These are phyloP conservation scores for Entonaema liquescens DNA, from an alignment of 495 filamentous ascomycete species.

Conservation along the genomic window DNA sequence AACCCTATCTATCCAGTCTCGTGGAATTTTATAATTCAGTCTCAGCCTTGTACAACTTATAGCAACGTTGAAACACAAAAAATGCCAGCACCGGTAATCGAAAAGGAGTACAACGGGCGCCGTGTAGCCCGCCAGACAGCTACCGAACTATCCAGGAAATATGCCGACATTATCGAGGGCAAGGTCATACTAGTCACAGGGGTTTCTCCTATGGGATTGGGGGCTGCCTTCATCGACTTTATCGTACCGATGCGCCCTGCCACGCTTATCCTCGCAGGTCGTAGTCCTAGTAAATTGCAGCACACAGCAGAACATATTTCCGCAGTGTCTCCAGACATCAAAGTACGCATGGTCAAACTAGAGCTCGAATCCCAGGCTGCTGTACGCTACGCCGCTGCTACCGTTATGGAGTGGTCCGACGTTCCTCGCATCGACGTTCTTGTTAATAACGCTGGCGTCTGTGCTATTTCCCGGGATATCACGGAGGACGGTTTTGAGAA, in stretches of 20 bases:
- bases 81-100: neutral
- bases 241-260: conserved; percentile 41
- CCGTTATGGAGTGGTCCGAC: conserved; percentile 33
- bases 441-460: conserved; percentile 47
- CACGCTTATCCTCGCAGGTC: conserved; percentile 41
- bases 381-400: conserved; percentile 28
- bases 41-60: too few relatives aligned
- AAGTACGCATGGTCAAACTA: conserved; percentile 9
- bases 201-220: conserved; percentile 47
- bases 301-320: conserved; percentile 33
- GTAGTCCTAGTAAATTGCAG: conserved; percentile 30
- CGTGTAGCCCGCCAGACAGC: conserved; percentile 9
- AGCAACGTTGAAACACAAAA: neutral
- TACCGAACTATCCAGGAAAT: conserved; percentile 11
- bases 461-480: conserved; percentile 47
- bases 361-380: conserved; percentile 23
- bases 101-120: neutral
- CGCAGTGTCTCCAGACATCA: neutral
- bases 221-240: conserved; percentile 42
- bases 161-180: conserved; percentile 26
- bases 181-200: conserved; percentile 52
- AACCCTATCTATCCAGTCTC: neutral
- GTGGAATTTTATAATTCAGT: neutral
- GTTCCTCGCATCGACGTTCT: conserved; percentile 47
- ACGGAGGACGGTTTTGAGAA: conserved; percentile 57